Evolutionary conservation across 768 basidiomycete species (phyloP).

Genomic region (Mycena vulgaris): DNA sequence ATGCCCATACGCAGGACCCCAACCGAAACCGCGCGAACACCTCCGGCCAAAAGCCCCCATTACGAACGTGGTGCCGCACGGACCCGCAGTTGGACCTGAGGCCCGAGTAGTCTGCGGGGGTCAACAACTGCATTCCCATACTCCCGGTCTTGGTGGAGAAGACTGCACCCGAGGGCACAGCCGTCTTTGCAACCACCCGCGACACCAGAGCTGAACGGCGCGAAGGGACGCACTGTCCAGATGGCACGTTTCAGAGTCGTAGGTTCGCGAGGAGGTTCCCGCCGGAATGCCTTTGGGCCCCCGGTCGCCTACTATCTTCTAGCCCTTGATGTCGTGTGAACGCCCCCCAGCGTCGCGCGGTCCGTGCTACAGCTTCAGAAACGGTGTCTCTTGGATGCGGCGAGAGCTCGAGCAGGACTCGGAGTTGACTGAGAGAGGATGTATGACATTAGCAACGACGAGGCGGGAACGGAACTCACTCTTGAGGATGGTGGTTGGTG

Average conservation of each 20-base stretch:
- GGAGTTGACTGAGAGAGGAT: too few relatives aligned
- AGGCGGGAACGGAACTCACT: too few relatives aligned
- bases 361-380: background rate
- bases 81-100: background rate
- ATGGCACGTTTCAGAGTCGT: slow-evolving; percentile 16
- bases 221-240: slow-evolving; percentile 13
- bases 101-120: background rate
- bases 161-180: background rate
- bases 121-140: background rate
- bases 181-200: slow-evolving; percentile 20
- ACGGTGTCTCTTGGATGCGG: slow-evolving; percentile 10
- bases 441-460: too few relatives aligned
- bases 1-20: slow-evolving; percentile 8
- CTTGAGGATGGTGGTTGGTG: too few relatives aligned
- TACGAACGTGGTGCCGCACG: background rate
- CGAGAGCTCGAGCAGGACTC: background rate
- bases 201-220: slow-evolving; percentile 14
- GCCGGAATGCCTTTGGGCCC: background rate
- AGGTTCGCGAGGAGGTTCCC: slow-evolving; percentile 20
- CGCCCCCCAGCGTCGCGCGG: slow-evolving; percentile 20
- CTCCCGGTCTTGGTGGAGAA: background rate
- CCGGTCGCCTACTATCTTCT: slow-evolving; percentile 1
- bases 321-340: slow-evolving; percentile 9
- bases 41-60: background rate
- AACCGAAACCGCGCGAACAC: too few relatives aligned